Evolutionary conservation across 139 green algal genomes (phyloP).

Genomic region (Micromonas pusilla): DNA sequence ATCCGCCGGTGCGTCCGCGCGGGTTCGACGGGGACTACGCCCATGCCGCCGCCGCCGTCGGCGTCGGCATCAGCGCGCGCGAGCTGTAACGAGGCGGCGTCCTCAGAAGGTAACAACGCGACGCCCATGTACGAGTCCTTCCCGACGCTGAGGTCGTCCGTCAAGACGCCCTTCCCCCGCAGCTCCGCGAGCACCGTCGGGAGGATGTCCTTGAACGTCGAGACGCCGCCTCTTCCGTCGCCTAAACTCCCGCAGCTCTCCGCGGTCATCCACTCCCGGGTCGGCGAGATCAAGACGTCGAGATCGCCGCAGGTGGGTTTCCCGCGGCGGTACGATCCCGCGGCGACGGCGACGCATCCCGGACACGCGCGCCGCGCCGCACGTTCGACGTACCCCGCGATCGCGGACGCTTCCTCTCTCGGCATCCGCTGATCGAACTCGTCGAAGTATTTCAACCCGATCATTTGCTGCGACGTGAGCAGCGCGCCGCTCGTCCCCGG

Average conservation of each 20-base stretch:
- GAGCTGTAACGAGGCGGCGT: too few relatives aligned
- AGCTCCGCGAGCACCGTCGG: not conserved
- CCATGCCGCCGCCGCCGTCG: not conserved
- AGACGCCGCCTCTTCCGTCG: not conserved
- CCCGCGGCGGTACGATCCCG: constrained; percentile 28
- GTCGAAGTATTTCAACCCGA: constrained; percentile 23
- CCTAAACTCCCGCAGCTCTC: constrained; percentile 12
- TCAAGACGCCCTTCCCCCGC: not conserved
- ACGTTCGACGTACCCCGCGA: not conserved
- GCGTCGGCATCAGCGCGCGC: not conserved
- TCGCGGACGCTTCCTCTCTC: constrained; percentile 10
- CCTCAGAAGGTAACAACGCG: too few relatives aligned
- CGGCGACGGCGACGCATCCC: not conserved
- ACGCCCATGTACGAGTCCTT: constrained; percentile 14
- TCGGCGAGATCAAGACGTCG: constrained; percentile 25
- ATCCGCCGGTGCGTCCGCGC: constrained; percentile 11
- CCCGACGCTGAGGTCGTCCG: not conserved
- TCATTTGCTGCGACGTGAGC: not conserved
- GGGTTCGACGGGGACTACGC: not conserved
- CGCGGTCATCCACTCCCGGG: not conserved
- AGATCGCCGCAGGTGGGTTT: constrained; percentile 23
- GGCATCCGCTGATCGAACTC: constrained; percentile 31
- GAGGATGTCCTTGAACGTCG: not conserved
- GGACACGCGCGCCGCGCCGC: not conserved
- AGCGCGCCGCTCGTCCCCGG: too few relatives aligned